Conservation (phyloP, 257 asterid species). For the Cruciata laevipes region DNA sequence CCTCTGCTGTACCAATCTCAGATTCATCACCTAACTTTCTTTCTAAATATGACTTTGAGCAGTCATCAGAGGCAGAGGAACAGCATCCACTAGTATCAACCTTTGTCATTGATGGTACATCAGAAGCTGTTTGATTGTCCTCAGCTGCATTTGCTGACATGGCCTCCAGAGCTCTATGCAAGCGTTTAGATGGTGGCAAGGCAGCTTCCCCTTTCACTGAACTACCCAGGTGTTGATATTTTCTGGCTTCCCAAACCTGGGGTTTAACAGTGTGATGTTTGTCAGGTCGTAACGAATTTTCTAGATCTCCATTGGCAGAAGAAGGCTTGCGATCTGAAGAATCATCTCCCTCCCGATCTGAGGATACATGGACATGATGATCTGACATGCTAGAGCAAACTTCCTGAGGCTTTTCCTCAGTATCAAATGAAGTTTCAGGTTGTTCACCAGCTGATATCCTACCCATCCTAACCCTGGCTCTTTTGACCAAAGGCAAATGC, state of each 20-base stretch:
- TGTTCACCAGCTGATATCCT: slow-evolving; percentile 38
- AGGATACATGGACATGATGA: slow-evolving; percentile 30
- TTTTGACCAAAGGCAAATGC: slow-evolving; percentile 81
- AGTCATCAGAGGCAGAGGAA: slow-evolving; percentile 19
- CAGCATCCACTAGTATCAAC: slow-evolving; percentile 17
- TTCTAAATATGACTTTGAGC: slow-evolving; percentile 29
- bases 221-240: slow-evolving; percentile 32
- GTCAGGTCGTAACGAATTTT: slow-evolving; percentile 26
- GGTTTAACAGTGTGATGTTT: slow-evolving; percentile 24
- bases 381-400: slow-evolving; percentile 31
- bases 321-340: slow-evolving; percentile 24
- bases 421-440: slow-evolving; percentile 27
- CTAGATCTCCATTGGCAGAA: slow-evolving; percentile 23
- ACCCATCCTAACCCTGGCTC: slow-evolving; percentile 95
- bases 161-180: slow-evolving; percentile 95
- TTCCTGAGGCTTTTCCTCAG: slow-evolving; percentile 42
- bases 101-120: slow-evolving; percentile 25
- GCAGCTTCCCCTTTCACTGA: slow-evolving; percentile 77
- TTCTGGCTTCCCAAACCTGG: slow-evolving; percentile 42
- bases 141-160: slow-evolving; percentile 96
- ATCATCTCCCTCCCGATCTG: slow-evolving; percentile 39
- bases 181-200: slow-evolving; percentile 92
- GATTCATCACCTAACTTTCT: slow-evolving; percentile 26
- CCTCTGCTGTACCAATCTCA: slow-evolving; percentile 25
- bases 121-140: slow-evolving; percentile 37